phyloP scores from a whole-genome alignment of 768 basidiomycete species.

The Boletus reticuloceps region DNA sequence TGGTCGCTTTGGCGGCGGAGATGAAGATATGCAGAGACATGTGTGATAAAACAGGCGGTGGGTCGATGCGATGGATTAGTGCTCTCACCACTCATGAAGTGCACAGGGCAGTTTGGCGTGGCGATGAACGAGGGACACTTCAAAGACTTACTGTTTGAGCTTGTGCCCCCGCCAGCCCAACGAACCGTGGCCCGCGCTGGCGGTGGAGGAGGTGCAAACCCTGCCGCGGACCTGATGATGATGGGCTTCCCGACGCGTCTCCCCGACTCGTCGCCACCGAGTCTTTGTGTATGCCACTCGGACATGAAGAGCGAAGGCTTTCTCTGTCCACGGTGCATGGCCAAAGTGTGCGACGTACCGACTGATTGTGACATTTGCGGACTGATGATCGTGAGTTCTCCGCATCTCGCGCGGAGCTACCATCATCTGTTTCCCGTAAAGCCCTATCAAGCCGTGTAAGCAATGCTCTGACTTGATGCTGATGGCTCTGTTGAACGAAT shows the following conservation, averaged over 20 bases:
- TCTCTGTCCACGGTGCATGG: conserved; percentile 89
- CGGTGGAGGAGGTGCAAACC: conserved; percentile 47
- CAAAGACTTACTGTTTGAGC: conserved; percentile 93
- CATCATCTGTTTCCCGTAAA: conserved; percentile 96
- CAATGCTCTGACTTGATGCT: conserved; percentile 14
- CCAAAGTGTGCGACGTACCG: conserved; percentile 95
- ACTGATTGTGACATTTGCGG: conserved; percentile 98
- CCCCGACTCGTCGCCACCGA: conserved; percentile 77
- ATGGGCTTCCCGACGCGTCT: conserved; percentile 98
- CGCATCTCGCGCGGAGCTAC: conserved; percentile 94
- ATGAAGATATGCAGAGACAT: conserved; percentile 97
- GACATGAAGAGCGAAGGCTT: conserved; percentile 91
- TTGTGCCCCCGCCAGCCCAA: conserved; percentile 92
- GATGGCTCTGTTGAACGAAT: neutral
- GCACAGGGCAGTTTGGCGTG: conserved; percentile 84
- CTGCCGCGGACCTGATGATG: conserved; percentile 91
- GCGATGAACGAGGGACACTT: conserved; percentile 98
- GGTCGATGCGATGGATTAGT: neutral
- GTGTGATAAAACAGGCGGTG: conserved; percentile 90
- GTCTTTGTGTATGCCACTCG: conserved; percentile 92
- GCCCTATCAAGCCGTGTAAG: conserved; percentile 78
- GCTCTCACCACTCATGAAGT: conserved; percentile 13
- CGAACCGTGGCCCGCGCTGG: conserved; percentile 48
- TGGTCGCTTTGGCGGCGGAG: conserved; percentile 94
- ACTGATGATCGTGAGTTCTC: conserved; percentile 96